These are phyloP conservation scores for Candida peoriensis DNA, from an alignment of 805 yeast species.

Conservation along the genomic window DNA sequence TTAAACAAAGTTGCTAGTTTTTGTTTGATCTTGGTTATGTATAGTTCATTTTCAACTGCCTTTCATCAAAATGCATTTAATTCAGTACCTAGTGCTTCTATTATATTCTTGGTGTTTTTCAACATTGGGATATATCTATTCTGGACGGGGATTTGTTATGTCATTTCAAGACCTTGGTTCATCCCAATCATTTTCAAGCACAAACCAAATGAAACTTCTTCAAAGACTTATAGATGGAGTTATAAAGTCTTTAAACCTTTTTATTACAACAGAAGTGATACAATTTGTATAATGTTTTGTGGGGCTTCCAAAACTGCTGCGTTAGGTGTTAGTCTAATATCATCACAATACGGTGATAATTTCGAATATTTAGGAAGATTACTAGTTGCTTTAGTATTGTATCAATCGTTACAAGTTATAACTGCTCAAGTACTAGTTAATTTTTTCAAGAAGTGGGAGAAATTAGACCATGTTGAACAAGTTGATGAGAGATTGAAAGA, in stretches of 20 bases:
- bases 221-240: constrained; percentile 39
- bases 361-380: constrained; percentile 62
- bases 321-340: constrained; percentile 76
- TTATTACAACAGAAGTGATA: constrained; percentile 63
- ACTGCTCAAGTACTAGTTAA: constrained; percentile 70
- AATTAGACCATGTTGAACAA: constrained; percentile 17
- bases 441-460: constrained; percentile 63
- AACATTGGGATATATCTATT: constrained; percentile 75
- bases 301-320: constrained; percentile 96
- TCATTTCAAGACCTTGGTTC: constrained; percentile 56
- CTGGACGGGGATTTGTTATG: constrained; percentile 61
- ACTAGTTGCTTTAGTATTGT: constrained; percentile 77
- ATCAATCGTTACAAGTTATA: constrained; percentile 83
- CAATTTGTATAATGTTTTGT: constrained; percentile 77
- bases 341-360: constrained; percentile 70
- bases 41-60: constrained; percentile 80
- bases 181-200: constrained; percentile 38
- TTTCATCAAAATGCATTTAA: constrained; percentile 79
- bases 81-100: constrained; percentile 58
- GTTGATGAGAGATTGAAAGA: constrained; percentile 10
- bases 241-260: constrained; percentile 48
- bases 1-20: constrained; percentile 72
- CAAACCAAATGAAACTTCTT: constrained; percentile 42
- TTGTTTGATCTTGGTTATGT: constrained; percentile 74
- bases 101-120: constrained; percentile 76